These are phyloP conservation scores for Colletotrichum kahawae DNA, from an alignment of 2,329 filamentous ascomycete species.

Conservation along the genomic window DNA sequence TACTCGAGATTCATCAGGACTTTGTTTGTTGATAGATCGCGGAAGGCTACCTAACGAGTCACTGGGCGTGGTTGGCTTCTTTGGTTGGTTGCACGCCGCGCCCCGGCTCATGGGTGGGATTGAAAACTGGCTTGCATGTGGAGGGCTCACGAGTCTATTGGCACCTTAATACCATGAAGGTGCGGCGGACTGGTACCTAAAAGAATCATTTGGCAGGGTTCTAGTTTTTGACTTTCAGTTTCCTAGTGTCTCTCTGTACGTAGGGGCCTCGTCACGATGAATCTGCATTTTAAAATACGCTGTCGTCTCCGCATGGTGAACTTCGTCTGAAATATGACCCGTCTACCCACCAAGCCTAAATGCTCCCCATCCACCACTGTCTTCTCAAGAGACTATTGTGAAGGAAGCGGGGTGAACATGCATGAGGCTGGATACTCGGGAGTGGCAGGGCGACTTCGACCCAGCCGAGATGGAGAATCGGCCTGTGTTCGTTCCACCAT, in stretches of 20 bases:
- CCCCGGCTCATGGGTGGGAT: conserved; percentile 23
- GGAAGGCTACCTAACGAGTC: conserved; percentile 23
- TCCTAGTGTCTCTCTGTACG: conserved; percentile 25
- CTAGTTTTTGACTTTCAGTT: conserved; percentile 24
- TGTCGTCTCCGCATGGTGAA: background rate
- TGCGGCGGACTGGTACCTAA: conserved; percentile 24
- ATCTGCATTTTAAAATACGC: conserved; percentile 15
- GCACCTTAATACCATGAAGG: conserved; percentile 27
- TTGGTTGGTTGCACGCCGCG: conserved; percentile 12
- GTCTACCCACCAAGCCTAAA: background rate
- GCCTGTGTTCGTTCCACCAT: background rate
- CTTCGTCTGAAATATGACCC: background rate
- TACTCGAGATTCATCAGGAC: conserved; percentile 21
- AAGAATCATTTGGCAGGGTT: conserved; percentile 25
- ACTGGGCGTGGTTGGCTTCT: conserved; percentile 17
- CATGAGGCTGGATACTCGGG: conserved; percentile 1
- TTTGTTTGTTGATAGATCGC: conserved; percentile 26
- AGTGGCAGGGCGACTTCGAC: background rate
- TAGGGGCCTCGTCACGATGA: conserved; percentile 24
- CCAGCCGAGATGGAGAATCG: conserved; percentile 7
- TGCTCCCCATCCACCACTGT: background rate
- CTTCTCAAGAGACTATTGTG: background rate
- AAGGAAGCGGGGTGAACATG: conserved; percentile 5
- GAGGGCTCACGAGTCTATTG: conserved; percentile 23
- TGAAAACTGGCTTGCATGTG: conserved; percentile 27